phyloP scores from a whole-genome alignment of 2,329 filamentous ascomycete species.

The Albifimbria verrucaria region DNA sequence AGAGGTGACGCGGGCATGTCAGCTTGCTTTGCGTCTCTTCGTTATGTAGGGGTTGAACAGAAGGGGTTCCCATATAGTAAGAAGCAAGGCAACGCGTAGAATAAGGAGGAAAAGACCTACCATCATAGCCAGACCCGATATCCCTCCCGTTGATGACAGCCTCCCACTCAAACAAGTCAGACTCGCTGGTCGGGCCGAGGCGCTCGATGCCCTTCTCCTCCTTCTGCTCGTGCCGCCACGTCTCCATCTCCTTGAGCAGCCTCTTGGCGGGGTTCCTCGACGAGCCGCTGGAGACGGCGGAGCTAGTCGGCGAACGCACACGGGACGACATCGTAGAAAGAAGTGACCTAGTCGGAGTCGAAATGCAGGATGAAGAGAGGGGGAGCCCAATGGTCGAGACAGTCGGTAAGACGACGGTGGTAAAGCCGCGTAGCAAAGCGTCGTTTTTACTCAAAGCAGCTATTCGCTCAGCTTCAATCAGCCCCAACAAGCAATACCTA shows the following conservation, averaged over 20 bases:
- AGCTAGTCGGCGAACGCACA: constrained; percentile 13
- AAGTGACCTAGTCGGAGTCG: neutral
- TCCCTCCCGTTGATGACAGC: constrained; percentile 58
- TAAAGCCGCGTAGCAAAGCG: neutral
- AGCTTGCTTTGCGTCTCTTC: no score
- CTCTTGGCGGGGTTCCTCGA: constrained; percentile 51
- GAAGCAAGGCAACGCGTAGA: no score
- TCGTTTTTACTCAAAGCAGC: no score
- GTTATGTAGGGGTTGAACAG: no score
- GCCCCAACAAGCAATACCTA: no score
- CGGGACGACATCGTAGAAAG: constrained; percentile 7
- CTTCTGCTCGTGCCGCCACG: constrained; percentile 46
- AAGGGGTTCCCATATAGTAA: no score
- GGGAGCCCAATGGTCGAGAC: neutral
- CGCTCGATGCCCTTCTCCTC: constrained; percentile 55
- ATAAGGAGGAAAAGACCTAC: constrained; percentile 29
- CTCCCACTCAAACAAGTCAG: constrained; percentile 56
- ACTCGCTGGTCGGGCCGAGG: constrained; percentile 51
- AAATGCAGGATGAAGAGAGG: neutral
- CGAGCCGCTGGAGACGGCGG: constrained; percentile 12
- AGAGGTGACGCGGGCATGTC: no score
- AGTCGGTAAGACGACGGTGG: neutral
- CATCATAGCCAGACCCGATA: constrained; percentile 54
- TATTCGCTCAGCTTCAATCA: no score
- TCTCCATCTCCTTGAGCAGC: constrained; percentile 55